Base-by-base conservation (phyloP, 2,329 filamentous ascomycete species). In the Xylariaceae sp. region DNA sequence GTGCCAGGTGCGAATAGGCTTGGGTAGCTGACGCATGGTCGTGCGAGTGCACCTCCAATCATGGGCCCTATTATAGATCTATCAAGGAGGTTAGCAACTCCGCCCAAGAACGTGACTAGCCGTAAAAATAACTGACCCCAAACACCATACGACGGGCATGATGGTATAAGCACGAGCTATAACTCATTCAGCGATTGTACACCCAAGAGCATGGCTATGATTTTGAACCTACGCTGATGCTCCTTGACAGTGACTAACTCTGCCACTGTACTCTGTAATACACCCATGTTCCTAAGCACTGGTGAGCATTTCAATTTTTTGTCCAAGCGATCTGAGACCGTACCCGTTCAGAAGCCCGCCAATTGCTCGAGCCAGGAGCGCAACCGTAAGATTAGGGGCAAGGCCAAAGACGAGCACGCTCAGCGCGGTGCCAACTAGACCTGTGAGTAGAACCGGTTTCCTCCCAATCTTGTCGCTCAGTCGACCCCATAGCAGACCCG, bases 101-200 rank as follows among this genome's bases (percentile, higher is more conserved):
- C 55, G 35, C 7, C 37, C 36, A 6, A 29, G 23, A 30, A 32
- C 18, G 6, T n/a, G 13, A 11, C 7, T 16, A 10, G 18, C 6
- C 36, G 9, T 33, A 33, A 16, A 21, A 73, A 78, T 73, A 78
- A 75, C 79, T 75, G 78, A 91, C 80, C 94, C 94, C 67, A 99
- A 81, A 70, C 92, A 97, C 94, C 94, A 99, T 21, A 97, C 91
- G 70, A 96, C 91, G 6, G 94, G 94, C 92, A 99, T 97, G 63
- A 97, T 92, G 10, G 93, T 91, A 75, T 96, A 99, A 43, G 93
- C 94, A 64, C 91, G 90, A 63, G 92, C 89, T 92, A 57, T 53
- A 47, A 48, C 43, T 42, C 52, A 39, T 64, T 77, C 62, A 72
- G 67, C 50, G 58, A 51, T 24, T 32, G 20, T 29, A 20, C 33